Base-by-base conservation (phyloP, 2,329 filamentous ascomycete species). In the Pestalotiopsis fici region DNA sequence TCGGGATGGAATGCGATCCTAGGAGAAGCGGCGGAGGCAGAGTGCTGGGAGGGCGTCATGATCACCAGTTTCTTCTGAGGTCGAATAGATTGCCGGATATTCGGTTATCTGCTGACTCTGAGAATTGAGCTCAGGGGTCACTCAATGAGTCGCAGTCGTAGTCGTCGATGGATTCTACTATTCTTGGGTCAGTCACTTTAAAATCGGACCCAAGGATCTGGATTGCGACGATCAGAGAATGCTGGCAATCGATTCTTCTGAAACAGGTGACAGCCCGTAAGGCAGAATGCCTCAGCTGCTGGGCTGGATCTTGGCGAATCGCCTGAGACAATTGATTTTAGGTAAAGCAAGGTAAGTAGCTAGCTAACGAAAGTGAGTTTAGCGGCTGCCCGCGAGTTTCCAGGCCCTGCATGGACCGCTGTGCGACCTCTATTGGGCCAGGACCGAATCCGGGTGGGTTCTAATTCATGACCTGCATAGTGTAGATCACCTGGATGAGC, bases 181-280 rank as follows among this genome's bases (percentile, higher is more conserved):
- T 59, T 21, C 31, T 31, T 31, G 28, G 57, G 28, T 59, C 27
- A 13, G 27, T 35, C 28, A 18, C 57, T 35, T 18, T 21, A n/a
- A 35, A 59, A n/a, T 21, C 57, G 57, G 57, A 59, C 57, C 57
- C 57, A 37, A 21, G 28, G 57, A 37, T 37, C 28, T 59, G 57
- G 57, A n/a, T 31, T 59, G 57, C 15, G 28, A 21, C 28, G 18
- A 50, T 50, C 43, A n/a, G 15, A 50, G 43, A 50, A 50, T 50
- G 31, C 55, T 35, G 57, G 15, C 18, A 6, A 31, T 59, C 57
- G 28, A 21, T 15, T 35, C 31, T 35, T 39, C 57, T 59, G 57
- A 59, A 59, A 59, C 57, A 59, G 55, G 23, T 59, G 57, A 59
- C 25, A 59, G 25, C 57, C 57, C 57, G 21, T 59, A 39, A 59